Conservation (phyloP, 2,329 filamentous ascomycete species). For the Cladophialophora exuberans region DNA sequence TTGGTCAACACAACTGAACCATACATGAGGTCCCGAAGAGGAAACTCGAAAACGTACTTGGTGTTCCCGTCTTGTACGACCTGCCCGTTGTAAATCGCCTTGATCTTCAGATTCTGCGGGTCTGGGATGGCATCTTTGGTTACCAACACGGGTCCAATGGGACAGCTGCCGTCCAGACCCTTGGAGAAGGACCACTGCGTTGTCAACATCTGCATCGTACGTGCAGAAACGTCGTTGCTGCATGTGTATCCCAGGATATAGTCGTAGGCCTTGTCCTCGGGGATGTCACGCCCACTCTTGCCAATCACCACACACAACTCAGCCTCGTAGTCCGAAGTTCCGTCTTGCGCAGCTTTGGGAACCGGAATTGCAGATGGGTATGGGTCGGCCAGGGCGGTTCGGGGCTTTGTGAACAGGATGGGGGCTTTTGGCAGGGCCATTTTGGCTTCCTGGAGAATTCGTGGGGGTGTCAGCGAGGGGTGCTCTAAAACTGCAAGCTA, state of each 20-base stretch:
- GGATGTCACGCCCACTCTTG: conserved; percentile 43
- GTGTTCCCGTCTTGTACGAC: conserved; percentile 31
- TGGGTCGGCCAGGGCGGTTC: conserved; percentile 41
- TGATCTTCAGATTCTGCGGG: conserved; percentile 46
- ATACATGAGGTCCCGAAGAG: background rate
- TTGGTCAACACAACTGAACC: background rate
- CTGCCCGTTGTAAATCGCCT: conserved; percentile 32
- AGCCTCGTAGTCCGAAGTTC: conserved; percentile 46
- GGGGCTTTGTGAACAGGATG: conserved; percentile 45
- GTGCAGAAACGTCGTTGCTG: conserved; percentile 47
- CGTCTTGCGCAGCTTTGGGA: conserved; percentile 43
- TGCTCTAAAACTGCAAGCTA: background rate
- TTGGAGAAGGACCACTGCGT: conserved; percentile 47
- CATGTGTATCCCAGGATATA: conserved; percentile 47
- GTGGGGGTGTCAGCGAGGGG: background rate
- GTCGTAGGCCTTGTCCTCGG: conserved; percentile 41
- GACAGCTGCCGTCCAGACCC: conserved; percentile 46
- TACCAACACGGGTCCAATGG: conserved; percentile 41
- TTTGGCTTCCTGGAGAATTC: conserved; percentile 38
- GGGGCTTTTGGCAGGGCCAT: conserved; percentile 43
- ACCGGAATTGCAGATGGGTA: conserved; percentile 36
- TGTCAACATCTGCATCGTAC: conserved; percentile 43
- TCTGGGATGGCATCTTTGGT: conserved; percentile 41
- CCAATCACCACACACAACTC: conserved; percentile 45
- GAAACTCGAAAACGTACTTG: conserved; percentile 20